phyloP scores from a whole-genome alignment of 2,329 filamentous ascomycete species.

The Periconia sp. region DNA sequence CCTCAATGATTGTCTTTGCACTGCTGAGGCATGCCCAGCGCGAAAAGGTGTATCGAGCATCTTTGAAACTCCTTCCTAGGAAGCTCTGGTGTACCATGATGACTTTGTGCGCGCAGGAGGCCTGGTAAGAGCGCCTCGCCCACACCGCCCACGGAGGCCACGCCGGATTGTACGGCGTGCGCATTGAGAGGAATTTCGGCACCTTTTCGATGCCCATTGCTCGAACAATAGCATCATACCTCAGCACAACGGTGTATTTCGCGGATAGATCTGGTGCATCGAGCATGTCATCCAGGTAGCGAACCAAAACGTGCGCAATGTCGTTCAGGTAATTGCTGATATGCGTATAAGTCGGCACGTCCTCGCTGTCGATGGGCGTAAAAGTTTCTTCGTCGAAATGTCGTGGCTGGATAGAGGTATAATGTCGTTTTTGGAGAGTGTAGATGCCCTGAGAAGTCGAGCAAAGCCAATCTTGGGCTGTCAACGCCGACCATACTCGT shows the following conservation, averaged over 20 bases:
- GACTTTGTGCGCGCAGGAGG: constrained; percentile 52
- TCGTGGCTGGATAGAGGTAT: constrained; percentile 40
- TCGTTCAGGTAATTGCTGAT: constrained; percentile 37
- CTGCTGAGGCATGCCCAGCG: constrained; percentile 51
- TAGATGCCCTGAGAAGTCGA: constrained; percentile 50
- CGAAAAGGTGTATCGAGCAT: constrained; percentile 50
- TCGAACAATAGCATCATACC: constrained; percentile 49
- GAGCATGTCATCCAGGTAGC: constrained; percentile 47
- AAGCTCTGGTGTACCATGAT: constrained; percentile 55
- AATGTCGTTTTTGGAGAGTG: constrained; percentile 44
- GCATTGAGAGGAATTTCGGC: constrained; percentile 42
- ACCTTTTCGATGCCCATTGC: constrained; percentile 38
- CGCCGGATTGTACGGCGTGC: constrained; percentile 36
- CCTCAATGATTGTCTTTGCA: constrained; percentile 49
- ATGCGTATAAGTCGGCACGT: constrained; percentile 37
- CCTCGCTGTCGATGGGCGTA: constrained; percentile 20
- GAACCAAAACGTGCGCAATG: constrained; percentile 47
- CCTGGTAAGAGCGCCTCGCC: constrained; percentile 47
- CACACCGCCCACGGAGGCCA: constrained; percentile 52
- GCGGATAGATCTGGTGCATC: constrained; percentile 40
- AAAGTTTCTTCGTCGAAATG: constrained; percentile 47
- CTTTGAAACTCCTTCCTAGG: constrained; percentile 50
- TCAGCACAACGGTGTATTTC: constrained; percentile 49
- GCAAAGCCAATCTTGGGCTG: constrained; percentile 52
- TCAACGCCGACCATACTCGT: constrained; percentile 48